Base-by-base conservation (phyloP, 129 eudicot species). In the Cynara cardunculus region DNA sequence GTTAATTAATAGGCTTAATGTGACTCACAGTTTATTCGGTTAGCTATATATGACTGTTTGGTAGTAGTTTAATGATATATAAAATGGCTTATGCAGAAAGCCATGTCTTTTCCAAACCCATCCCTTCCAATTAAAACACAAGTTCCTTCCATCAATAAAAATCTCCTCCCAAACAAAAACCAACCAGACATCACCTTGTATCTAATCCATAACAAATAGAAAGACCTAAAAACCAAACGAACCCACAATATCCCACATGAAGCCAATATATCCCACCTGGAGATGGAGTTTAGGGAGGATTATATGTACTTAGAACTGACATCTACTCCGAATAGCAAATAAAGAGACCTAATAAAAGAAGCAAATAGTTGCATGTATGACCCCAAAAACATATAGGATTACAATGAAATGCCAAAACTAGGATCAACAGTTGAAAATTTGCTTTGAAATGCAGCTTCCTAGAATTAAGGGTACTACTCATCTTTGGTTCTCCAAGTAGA, bases 321-420 rank as follows among this genome's bases (percentile, higher is more conserved):
- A 18, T 56, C 65, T 56, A 56, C 65, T 56, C 21, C 65, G n/a
- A 18, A 56, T 56, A 18, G 24, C 35, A 69, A 49, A 82, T 19
- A 32, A 26, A 56, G 25, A 70, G 18, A 35, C 21, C 32, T 32
- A 32, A 35, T 75, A 68, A 69, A 70, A 65, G 11, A 82, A 53
- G 35, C 14, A 82, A 59, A 70, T 49, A 76, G 81, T 56, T 13
- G 73, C 30, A 19, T n/a, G 12, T 72, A 71, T 71, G 61, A 69
- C 65, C 82, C 31, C 66, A 30, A 83, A 61, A 71, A 26, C 82
- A 61, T 71, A 80, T 10, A 69, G 28, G 34, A 80, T 66, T 32
- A 80, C 74, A 80, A n/a, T 41, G 30, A 74, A 74, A 74, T 70
- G 77, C 80, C 81, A 80, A 84, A 84, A 75, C 74, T 75, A 69